Conservation (phyloP, 257 asterid species). For the Nicotiana knightiana region DNA sequence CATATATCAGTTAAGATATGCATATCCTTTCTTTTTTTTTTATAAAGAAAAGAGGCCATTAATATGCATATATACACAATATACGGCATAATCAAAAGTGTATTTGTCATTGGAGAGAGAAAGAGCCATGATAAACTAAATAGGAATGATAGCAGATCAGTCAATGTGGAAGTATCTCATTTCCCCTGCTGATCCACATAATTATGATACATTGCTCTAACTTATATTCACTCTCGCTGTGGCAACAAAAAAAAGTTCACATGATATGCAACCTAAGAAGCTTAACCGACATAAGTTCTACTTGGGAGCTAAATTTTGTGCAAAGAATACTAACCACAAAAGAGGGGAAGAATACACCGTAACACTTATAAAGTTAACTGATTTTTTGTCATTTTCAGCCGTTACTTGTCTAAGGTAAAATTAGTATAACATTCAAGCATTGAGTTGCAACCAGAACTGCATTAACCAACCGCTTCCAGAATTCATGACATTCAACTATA, state of each 20-base stretch:
- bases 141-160: neutral
- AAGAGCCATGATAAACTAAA: neutral
- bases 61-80: neutral
- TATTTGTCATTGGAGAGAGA: neutral
- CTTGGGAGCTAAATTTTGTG: neutral
- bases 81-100: neutral
- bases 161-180: neutral
- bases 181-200: neutral
- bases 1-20: neutral
- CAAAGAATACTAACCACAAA: neutral
- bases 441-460: neutral
- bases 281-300: neutral
- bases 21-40: neutral
- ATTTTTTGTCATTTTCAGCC: neutral
- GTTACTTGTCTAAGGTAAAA: neutral
- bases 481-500: neutral
- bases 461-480: neutral
- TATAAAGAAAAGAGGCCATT: neutral
- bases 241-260: neutral
- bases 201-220: neutral
- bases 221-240: neutral
- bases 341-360: neutral
- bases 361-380: neutral
- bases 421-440: neutral
- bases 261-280: neutral